Base-by-base conservation (phyloP, 2,329 filamentous ascomycete species). In the Diaporthe nobilis region DNA sequence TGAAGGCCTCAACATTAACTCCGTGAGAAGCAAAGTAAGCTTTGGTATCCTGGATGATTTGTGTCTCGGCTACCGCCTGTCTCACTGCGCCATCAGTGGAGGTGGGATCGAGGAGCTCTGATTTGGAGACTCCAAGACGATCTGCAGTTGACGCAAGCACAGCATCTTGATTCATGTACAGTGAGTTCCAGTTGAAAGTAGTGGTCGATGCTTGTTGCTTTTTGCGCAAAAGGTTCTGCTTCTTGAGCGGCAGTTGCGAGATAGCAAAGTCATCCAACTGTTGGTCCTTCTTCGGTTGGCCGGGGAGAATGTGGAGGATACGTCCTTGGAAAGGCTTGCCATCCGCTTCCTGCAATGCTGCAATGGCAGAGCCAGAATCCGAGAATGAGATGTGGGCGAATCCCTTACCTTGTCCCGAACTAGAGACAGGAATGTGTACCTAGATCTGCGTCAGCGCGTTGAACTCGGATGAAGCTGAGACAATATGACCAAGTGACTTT, bases 81-180 rank as follows among this genome's bases (percentile, higher is more conserved):
- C 97, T 98, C 75, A 99, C 94, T 60, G 95, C 96, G 76, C 96
- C 95, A 85, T 98, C 95, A 74, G 96, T 92, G 76, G 95, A 98
- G 5, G 96, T 98, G n/a, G 96, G 97, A 85, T 99, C 96, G 61
- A 99, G 89, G 75, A 99, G 86, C 80, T 98, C 95, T 15, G 95
- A 93, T 87, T 99, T 99, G 73, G 94, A 93, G 75, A 99, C 91
- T 63, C 96, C 96, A 75, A 99, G 89, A 72, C 96, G 93, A 81
- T 93, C 92, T 65, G 97, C 95, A 77, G 98, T 92, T 8, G 96
- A 97, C 67, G 94, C 92, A 85, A 98, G 96, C 71, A 99, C 95
- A 70, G 97, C 95, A 86, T 99, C 96, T 86, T 95, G 94, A 85
- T 94, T 98, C 94, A 99, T 97, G 85, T 97, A 99, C n/a, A 99